Conservation (phyloP, 2,329 filamentous ascomycete genomes). For the Fusarium avenaceum region DNA sequence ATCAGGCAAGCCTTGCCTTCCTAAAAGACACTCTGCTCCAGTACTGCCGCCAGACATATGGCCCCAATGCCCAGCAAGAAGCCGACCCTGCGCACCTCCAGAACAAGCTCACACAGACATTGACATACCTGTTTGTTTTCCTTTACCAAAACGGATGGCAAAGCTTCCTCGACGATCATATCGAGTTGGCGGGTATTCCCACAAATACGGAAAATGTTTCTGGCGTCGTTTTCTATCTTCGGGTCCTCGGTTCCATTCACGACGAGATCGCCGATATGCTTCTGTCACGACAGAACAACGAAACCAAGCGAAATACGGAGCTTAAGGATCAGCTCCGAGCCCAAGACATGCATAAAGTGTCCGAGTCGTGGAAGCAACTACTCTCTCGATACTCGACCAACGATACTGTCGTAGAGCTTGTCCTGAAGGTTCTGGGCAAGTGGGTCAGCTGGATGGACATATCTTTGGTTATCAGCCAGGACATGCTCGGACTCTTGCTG, state of each 20-base stretch:
- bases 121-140: slow-evolving; percentile 92
- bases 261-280: slow-evolving; percentile 97
- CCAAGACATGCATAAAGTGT: slow-evolving; percentile 89
- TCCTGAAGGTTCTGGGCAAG: slow-evolving; percentile 90
- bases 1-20: slow-evolving; percentile 77
- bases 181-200: slow-evolving; percentile 76
- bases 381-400: slow-evolving; percentile 81
- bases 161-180: slow-evolving; percentile 90
- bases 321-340: slow-evolving; percentile 91
- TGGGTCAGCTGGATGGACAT: slow-evolving; percentile 99
- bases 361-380: slow-evolving; percentile 91
- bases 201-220: slow-evolving; percentile 77
- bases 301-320: slow-evolving; percentile 87
- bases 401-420: slow-evolving; percentile 84
- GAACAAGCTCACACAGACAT: slow-evolving; percentile 96
- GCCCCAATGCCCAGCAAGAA: slow-evolving; percentile 67
- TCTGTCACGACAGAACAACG: slow-evolving; percentile 80
- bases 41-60: slow-evolving; percentile 84
- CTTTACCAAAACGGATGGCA: slow-evolving; percentile 91
- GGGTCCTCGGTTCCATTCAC: slow-evolving; percentile 89
- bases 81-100: slow-evolving; percentile 84
- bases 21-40: slow-evolving; percentile 85
- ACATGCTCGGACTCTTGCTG: slow-evolving; percentile 86
- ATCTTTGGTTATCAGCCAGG: slow-evolving; percentile 88
- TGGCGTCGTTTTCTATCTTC: slow-evolving; percentile 88